A percentile compares a stretch with the other conserved stretches of the same genome.
Conservation (phyloP, 1,139 yeast genomes). For the Nakaseomyces uthaithaninus region DNA sequence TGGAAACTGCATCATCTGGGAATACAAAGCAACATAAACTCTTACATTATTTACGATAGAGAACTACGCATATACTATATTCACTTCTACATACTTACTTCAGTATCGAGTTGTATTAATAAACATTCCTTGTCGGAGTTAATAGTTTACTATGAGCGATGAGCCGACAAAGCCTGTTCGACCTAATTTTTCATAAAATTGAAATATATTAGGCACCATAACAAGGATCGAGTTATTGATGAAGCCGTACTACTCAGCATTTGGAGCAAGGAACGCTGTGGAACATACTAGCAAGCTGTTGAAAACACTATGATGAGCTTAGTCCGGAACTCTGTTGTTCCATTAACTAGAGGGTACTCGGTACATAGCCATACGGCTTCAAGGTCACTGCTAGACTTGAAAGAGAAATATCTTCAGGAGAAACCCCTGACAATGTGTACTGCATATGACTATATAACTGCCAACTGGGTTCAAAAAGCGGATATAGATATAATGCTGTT, state of each 20-base stretch:
- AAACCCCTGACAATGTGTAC: constrained; percentile 59
- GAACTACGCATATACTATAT: background rate
- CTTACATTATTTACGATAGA: too few relatives aligned
- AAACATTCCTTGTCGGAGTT: background rate
- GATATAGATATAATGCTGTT: constrained; percentile 64
- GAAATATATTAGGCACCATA: too few relatives aligned
- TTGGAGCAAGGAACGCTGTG: too few relatives aligned
- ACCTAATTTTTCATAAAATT: too few relatives aligned
- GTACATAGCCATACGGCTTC: background rate
- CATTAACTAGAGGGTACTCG: background rate
- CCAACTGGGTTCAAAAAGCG: constrained; percentile 59
- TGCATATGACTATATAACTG: constrained; percentile 82
- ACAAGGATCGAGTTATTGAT: too few relatives aligned
- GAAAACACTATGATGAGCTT: background rate
- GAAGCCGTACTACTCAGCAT: background rate
- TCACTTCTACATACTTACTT: background rate
- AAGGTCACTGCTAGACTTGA: constrained; percentile 22
- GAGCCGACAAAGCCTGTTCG: too few relatives aligned
- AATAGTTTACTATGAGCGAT: background rate
- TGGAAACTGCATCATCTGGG: constrained; percentile 33
- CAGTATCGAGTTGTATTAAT: background rate
- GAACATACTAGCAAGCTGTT: background rate
- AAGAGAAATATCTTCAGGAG: constrained; percentile 16
- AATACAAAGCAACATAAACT: too few relatives aligned
- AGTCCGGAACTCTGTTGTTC: background rate